Evolutionary conservation across 73 alveolate genomes (phyloP).

Genomic region (Tetrahymena thermophila): DNA sequence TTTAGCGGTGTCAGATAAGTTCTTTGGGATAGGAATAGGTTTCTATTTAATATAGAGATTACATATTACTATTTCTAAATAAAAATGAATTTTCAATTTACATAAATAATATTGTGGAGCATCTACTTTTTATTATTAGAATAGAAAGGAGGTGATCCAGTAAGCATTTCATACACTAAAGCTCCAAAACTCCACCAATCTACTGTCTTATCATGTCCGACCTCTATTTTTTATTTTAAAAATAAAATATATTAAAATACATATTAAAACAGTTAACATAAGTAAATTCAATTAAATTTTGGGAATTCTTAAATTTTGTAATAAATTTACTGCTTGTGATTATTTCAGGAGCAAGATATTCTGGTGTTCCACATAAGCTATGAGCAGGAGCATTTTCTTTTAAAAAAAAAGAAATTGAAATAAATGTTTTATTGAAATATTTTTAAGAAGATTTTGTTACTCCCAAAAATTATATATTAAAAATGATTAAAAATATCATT

Average conservation of each 20-base stretch:
- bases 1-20: slow-evolving; percentile 12
- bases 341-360: slow-evolving; percentile 69
- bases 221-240: neutral
- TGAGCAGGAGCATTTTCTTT: slow-evolving; percentile 23
- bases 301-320: too few species aligned
- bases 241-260: too few species aligned
- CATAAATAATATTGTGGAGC: slow-evolving; percentile 10
- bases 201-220: slow-evolving; percentile 40
- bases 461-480: too few species aligned
- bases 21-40: slow-evolving; percentile 12
- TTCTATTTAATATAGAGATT: neutral
- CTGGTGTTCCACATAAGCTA: slow-evolving; percentile 71
- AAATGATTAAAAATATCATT: too few species aligned
- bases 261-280: too few species aligned
- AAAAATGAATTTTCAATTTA: neutral
- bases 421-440: neutral
- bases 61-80: neutral
- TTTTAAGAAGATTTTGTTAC: neutral
- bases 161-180: slow-evolving; percentile 36
- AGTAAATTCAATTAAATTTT: too few species aligned
- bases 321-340: slow-evolving; percentile 21
- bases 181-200: slow-evolving; percentile 57
- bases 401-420: neutral
- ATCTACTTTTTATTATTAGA: slow-evolving; percentile 29
- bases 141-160: slow-evolving; percentile 40